phyloP scores from a whole-genome alignment of 1,139 yeast species.

The Yarrowia galli region DNA sequence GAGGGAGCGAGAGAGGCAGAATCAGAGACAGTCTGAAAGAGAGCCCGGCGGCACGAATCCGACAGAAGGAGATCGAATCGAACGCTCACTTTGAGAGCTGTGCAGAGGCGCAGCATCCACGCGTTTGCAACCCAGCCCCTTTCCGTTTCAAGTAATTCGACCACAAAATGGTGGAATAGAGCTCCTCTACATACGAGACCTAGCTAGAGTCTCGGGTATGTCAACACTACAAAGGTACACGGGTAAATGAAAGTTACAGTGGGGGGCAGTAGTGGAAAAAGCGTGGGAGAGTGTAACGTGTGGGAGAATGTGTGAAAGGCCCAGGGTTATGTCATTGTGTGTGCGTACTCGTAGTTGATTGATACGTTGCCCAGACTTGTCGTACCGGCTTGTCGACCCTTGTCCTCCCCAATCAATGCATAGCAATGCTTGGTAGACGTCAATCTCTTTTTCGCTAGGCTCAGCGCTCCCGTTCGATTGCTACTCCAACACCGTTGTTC shows the following conservation, averaged over 20 bases:
- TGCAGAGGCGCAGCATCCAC: slow-evolving; percentile 9
- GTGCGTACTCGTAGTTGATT: too few relatives aligned
- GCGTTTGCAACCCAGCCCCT: slow-evolving; percentile 7
- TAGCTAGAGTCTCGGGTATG: neutral
- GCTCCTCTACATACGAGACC: slow-evolving; percentile 12
- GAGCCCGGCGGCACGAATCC: neutral
- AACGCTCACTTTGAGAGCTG: slow-evolving; percentile 1
- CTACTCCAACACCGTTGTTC: neutral
- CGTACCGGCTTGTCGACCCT: too few relatives aligned
- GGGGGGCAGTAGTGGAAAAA: neutral
- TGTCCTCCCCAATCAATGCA: neutral
- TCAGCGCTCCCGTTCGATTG: neutral
- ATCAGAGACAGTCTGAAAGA: neutral
- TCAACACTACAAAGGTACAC: neutral
- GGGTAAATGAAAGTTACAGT: neutral
- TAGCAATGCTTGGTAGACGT: neutral
- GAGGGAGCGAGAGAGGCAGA: neutral
- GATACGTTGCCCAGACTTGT: too few relatives aligned
- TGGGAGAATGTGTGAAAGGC: neutral
- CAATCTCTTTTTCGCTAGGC: neutral
- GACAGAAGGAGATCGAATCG: neutral
- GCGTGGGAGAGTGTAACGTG: too few relatives aligned
- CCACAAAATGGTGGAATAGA: slow-evolving; percentile 2
- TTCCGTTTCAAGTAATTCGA: slow-evolving; percentile 18
- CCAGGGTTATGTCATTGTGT: too few relatives aligned